phyloP scores from a whole-genome alignment of 306 rosid genomes.

The Dicorynia guianensis region DNA sequence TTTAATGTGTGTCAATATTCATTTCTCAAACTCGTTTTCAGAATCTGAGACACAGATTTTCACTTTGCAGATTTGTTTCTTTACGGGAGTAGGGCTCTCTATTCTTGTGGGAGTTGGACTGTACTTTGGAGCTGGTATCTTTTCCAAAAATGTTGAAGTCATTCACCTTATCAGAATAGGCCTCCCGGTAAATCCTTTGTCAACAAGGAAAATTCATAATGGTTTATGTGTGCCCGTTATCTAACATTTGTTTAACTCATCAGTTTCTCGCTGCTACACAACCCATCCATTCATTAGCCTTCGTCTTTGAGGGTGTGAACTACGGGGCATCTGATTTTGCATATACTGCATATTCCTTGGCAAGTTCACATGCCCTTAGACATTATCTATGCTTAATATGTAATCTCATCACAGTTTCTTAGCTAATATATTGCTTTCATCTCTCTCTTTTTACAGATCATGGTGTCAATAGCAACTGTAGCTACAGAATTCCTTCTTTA shows the following conservation, averaged over 20 bases:
- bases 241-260: slow-evolving; percentile 8
- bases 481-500: slow-evolving; percentile 65
- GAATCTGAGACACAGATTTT: slow-evolving; percentile 66
- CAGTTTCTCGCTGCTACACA: slow-evolving; percentile 96
- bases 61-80: slow-evolving; percentile 65
- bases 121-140: slow-evolving; percentile 79
- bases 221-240: not conserved
- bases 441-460: slow-evolving; percentile 55
- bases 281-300: slow-evolving; percentile 85
- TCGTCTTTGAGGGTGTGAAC: slow-evolving; percentile 92
- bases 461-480: slow-evolving; percentile 78
- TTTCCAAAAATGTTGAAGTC: slow-evolving; percentile 68
- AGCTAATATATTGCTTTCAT: not conserved
- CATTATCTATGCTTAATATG: not conserved
- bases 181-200: slow-evolving; percentile 58
- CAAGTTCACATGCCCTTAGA: slow-evolving; percentile 24
- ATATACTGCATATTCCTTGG: slow-evolving; percentile 87
- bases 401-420: not conserved
- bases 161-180: slow-evolving; percentile 68
- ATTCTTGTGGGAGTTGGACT: slow-evolving; percentile 71
- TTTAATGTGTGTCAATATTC: not conserved
- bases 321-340: slow-evolving; percentile 96
- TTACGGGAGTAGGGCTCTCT: slow-evolving; percentile 75
- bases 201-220: not conserved
- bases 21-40: not conserved